Conservation (phyloP, 176 grass and related monocot species). For the Oryza rufipogon region DNA sequence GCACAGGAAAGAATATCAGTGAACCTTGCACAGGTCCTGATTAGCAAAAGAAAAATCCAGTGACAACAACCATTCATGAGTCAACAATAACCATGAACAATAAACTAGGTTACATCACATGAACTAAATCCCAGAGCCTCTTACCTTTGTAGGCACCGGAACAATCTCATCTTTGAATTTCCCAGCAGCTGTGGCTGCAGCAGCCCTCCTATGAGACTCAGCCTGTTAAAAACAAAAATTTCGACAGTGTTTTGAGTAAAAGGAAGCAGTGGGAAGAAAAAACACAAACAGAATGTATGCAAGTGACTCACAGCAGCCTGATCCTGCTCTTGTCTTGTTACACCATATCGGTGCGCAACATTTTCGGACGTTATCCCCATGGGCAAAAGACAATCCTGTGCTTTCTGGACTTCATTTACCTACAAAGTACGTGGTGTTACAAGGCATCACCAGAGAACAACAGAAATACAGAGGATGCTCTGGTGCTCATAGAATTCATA, state of each 20-base stretch:
- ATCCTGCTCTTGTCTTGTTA: slow-evolving; percentile 91
- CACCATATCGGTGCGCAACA: slow-evolving; percentile 82
- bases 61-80: no score
- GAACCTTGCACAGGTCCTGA: neutral
- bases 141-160: slow-evolving; percentile 89
- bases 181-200: slow-evolving; percentile 80
- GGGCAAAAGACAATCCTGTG: slow-evolving; percentile 94
- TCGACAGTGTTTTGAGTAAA: neutral
- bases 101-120: neutral
- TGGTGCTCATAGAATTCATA: slow-evolving; percentile 18
- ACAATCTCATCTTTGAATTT: slow-evolving; percentile 99
- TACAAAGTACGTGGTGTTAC: slow-evolving; percentile 47
- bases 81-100: neutral
- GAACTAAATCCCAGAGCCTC: neutral
- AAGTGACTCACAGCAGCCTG: slow-evolving; percentile 82
- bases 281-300: neutral
- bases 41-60: neutral
- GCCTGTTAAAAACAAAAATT: slow-evolving; percentile 40
- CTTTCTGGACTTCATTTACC: slow-evolving; percentile 73
- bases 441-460: neutral
- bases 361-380: slow-evolving; percentile 99
- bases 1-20: slow-evolving; percentile 2
- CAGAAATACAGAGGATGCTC: neutral
- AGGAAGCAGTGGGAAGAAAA: neutral
- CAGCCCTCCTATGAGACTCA: slow-evolving; percentile 88